A percentile compares a stretch with the other conserved stretches of the same genome.
phyloP scores from a whole-genome alignment of 306 rosid species.

The Amphicarpaea edgeworthii region DNA sequence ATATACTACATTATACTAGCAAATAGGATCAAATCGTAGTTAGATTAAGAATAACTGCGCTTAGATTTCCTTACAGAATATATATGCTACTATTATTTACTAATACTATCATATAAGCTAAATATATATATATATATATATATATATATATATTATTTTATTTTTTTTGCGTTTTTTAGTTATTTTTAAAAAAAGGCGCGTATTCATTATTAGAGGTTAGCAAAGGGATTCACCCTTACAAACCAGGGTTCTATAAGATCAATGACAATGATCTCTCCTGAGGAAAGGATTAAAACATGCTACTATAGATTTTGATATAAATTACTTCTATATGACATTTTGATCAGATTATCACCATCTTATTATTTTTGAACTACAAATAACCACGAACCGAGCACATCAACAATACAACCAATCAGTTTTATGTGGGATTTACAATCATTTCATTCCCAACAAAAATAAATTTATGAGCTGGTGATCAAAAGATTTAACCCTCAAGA shows the following conservation, averaged over 20 bases:
- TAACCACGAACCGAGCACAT: slow-evolving; percentile 36
- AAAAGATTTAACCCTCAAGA: slow-evolving; percentile 46
- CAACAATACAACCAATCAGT: slow-evolving; percentile 39
- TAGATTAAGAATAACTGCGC: too few relatives aligned
- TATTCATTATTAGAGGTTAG: neutral
- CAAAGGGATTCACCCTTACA: neutral
- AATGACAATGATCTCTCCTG: neutral
- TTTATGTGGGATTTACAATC: slow-evolving; percentile 43
- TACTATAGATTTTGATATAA: neutral
- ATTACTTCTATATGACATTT: slow-evolving; percentile 6
- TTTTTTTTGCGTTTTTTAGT: too few relatives aligned
- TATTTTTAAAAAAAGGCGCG: too few relatives aligned
- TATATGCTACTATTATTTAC: too few relatives aligned
- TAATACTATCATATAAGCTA: too few relatives aligned
- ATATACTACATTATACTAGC: too few relatives aligned
- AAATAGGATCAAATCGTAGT: too few relatives aligned
- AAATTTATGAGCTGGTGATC: slow-evolving; percentile 41
- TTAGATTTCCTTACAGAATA: too few relatives aligned
- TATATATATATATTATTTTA: too few relatives aligned
- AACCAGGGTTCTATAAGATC: neutral
- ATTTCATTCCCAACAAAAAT: slow-evolving; percentile 51
- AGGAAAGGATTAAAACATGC: neutral
- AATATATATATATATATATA: too few relatives aligned
- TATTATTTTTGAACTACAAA: slow-evolving; percentile 37
- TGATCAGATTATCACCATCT: slow-evolving; percentile 21